Evolutionary conservation across 163 green algal genomes (phyloP).

Genomic region (Chlamydomonas reinhardtii): DNA sequence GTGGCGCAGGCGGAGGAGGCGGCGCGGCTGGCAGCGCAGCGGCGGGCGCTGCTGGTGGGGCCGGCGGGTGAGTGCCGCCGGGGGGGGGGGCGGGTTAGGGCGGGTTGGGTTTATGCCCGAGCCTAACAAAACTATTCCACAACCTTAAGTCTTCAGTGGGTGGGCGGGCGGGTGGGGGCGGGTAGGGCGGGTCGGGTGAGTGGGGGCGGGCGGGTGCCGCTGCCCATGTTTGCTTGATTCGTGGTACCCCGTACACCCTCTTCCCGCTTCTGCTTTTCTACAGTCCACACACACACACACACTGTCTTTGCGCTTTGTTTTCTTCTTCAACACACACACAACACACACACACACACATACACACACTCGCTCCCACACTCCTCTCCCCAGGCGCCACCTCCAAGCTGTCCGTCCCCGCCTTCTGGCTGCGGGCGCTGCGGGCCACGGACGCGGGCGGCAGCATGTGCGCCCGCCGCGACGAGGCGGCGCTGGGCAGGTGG

Average conservation of each 20-base stretch:
- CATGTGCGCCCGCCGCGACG: conserved; percentile 31
- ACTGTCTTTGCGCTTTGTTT: too few species aligned
- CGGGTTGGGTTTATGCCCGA: too few species aligned
- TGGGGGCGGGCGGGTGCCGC: too few species aligned
- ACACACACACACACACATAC: background rate
- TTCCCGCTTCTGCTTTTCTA: too few species aligned
- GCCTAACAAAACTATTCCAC: too few species aligned
- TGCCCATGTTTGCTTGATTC: too few species aligned
- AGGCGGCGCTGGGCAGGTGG: conserved; percentile 38
- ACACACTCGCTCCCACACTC: background rate
- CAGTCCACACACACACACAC: background rate
- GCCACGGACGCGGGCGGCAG: background rate
- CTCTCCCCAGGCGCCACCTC: conserved; percentile 2
- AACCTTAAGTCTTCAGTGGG: too few species aligned
- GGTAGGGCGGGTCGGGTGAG: too few species aligned
- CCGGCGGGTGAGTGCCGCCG: conserved; percentile 3
- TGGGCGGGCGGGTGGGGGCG: too few species aligned
- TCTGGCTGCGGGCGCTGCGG: conserved; percentile 53
- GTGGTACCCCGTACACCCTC: too few species aligned
- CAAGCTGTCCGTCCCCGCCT: conserved; percentile 48
- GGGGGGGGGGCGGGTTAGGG: background rate
- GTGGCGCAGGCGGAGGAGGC: conserved; percentile 16
- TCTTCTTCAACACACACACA: background rate
- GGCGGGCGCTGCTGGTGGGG: conserved; percentile 36
- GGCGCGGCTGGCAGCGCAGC: conserved; percentile 4